These are phyloP conservation scores for Candida chauliodis DNA, from an alignment of 805 yeast genomes.

Conservation along the genomic window DNA sequence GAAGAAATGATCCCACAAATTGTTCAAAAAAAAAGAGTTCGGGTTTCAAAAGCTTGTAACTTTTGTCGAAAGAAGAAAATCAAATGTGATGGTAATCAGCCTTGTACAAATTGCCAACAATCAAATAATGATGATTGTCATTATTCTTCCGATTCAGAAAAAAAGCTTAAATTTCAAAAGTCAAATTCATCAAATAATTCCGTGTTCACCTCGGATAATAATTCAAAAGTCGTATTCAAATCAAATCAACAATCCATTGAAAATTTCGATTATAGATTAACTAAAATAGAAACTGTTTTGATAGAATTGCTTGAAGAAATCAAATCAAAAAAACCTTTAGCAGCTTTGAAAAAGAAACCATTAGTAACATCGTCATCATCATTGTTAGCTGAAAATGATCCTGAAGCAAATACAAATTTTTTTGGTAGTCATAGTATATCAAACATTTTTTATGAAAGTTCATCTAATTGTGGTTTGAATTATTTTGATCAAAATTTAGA, in stretches of 20 bases:
- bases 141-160: constrained; percentile 16
- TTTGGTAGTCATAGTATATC: constrained; percentile 35
- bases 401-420: constrained; percentile 11
- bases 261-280: constrained; percentile 17
- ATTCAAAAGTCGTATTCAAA: background rate
- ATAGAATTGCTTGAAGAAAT: constrained; percentile 15
- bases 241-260: constrained; percentile 10
- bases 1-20: background rate
- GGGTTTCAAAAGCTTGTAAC: constrained; percentile 30
- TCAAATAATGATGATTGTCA: constrained; percentile 19
- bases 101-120: constrained; percentile 27
- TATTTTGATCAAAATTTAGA: background rate
- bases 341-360: background rate
- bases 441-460: constrained; percentile 29
- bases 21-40: constrained; percentile 13
- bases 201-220: background rate
- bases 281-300: constrained; percentile 12
- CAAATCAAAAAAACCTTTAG: background rate
- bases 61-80: constrained; percentile 30
- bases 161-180: constrained; percentile 4
- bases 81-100: constrained; percentile 28
- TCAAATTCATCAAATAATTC: too few relatives aligned
- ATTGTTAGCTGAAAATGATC: too few relatives aligned
- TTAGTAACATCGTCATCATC: background rate
- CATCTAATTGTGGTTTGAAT: constrained; percentile 14